These are phyloP conservation scores for Starmerella gropengiesseri DNA, from an alignment of 805 yeast genomes.

Conservation along the genomic window DNA sequence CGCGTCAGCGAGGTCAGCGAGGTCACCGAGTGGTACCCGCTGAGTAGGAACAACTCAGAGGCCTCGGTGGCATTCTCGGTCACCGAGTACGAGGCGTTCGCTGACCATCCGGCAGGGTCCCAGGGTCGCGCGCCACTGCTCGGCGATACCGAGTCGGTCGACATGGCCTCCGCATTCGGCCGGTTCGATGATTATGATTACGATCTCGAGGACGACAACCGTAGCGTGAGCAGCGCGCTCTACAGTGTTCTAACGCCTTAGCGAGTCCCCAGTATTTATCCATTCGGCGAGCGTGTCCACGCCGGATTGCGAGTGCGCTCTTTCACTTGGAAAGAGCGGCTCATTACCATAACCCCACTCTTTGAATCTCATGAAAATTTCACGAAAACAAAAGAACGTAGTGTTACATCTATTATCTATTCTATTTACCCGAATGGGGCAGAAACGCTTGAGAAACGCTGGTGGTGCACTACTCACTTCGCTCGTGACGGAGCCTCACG, in stretches of 20 bases:
- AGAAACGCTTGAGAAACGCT: too few relatives aligned
- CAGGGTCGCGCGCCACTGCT: conserved; percentile 18
- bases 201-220: conserved; percentile 23
- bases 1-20: conserved; percentile 20
- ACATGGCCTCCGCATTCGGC: conserved; percentile 12
- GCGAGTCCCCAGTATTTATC: not conserved
- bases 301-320: too few relatives aligned
- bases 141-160: conserved; percentile 16
- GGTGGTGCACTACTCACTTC: too few relatives aligned
- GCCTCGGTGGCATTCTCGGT: conserved; percentile 20
- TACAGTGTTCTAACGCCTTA: conserved; percentile 20
- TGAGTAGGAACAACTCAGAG: conserved; percentile 15
- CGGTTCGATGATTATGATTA: conserved; percentile 17
- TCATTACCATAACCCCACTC: too few relatives aligned
- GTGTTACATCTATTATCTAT: too few relatives aligned
- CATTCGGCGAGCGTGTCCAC: not conserved
- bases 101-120: conserved; percentile 1
- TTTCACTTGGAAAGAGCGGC: too few relatives aligned
- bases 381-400: too few relatives aligned
- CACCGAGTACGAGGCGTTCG: conserved; percentile 20
- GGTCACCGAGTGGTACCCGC: conserved; percentile 18
- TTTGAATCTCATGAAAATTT: too few relatives aligned
- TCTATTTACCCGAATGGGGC: too few relatives aligned
- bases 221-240: conserved; percentile 21
- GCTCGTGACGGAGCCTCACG: too few relatives aligned